These are phyloP conservation scores for Sporormia fimetaria DNA, from an alignment of 495 filamentous ascomycete species.

Conservation along the genomic window DNA sequence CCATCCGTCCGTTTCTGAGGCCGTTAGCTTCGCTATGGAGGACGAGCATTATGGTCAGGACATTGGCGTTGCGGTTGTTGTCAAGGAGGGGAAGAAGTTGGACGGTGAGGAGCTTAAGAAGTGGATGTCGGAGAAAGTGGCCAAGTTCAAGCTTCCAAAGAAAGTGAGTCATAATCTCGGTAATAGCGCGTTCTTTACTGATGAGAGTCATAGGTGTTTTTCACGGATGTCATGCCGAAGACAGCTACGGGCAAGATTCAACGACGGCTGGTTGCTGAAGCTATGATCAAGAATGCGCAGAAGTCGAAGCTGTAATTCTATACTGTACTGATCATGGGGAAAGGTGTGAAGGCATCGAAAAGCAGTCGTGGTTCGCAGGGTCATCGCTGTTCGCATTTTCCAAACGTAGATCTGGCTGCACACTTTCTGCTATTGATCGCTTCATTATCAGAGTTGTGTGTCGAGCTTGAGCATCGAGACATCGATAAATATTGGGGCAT, in stretches of 20 bases:
- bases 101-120: conserved; percentile 47
- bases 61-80: conserved; percentile 62
- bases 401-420: no score
- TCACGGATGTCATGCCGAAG: conserved; percentile 72
- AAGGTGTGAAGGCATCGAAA: no score
- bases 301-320: conserved; percentile 26
- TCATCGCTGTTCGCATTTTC: no score
- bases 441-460: no score
- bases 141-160: conserved; percentile 79
- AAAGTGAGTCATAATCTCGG: conserved; percentile 40
- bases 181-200: neutral
- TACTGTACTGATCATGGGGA: no score
- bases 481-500: no score
- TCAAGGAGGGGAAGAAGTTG: conserved; percentile 48
- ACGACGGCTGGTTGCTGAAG: conserved; percentile 65
- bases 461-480: no score
- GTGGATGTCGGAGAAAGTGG: conserved; percentile 56
- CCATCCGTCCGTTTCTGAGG: conserved; percentile 59
- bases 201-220: conserved; percentile 50
- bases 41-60: conserved; percentile 75
- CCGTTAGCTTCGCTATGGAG: conserved; percentile 66
- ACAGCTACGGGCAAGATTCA: conserved; percentile 87
- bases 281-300: conserved; percentile 50
- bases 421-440: no score
- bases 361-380: no score